phyloP scores from a whole-genome alignment of 2,329 filamentous ascomycete genomes.

The Beauveria sp. region DNA sequence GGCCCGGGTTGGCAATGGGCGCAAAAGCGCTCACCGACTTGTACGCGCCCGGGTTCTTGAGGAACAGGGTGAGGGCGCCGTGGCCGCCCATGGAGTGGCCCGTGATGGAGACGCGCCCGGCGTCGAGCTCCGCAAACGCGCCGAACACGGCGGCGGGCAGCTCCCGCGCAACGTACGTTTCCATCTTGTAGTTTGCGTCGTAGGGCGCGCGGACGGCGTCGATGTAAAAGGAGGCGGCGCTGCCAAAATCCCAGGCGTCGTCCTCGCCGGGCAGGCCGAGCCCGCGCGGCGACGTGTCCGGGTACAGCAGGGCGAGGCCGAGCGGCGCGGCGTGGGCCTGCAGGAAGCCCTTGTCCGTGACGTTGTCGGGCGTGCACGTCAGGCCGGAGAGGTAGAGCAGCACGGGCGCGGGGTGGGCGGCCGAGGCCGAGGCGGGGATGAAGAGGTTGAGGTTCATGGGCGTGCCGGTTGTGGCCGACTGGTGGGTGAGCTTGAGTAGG shows the following conservation, averaged over 20 bases:
- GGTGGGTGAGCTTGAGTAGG: constrained; percentile 87
- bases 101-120: constrained; percentile 66
- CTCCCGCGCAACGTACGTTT: constrained; percentile 83
- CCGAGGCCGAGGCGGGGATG: constrained; percentile 65
- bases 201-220: constrained; percentile 74
- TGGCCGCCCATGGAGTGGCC: constrained; percentile 98
- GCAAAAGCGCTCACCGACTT: constrained; percentile 85
- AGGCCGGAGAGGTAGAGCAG: constrained; percentile 91
- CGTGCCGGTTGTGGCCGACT: constrained; percentile 69
- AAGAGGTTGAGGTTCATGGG: constrained; percentile 92
- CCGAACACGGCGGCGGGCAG: constrained; percentile 71
- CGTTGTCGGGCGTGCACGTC: constrained; percentile 89
- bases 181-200: constrained; percentile 80
- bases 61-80: constrained; percentile 83
- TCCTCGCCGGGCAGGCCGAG: constrained; percentile 76
- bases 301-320: constrained; percentile 88
- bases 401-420: constrained; percentile 57
- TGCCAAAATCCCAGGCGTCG: constrained; percentile 85
- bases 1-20: constrained; percentile 77
- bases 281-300: constrained; percentile 88
- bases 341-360: constrained; percentile 80
- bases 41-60: constrained; percentile 87
- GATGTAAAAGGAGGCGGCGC: constrained; percentile 89
- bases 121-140: constrained; percentile 64
- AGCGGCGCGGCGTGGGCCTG: constrained; percentile 71